Evolutionary conservation across 305 asterid genomes (phyloP).

Genomic region (Fraxinus xanthoxyloides): DNA sequence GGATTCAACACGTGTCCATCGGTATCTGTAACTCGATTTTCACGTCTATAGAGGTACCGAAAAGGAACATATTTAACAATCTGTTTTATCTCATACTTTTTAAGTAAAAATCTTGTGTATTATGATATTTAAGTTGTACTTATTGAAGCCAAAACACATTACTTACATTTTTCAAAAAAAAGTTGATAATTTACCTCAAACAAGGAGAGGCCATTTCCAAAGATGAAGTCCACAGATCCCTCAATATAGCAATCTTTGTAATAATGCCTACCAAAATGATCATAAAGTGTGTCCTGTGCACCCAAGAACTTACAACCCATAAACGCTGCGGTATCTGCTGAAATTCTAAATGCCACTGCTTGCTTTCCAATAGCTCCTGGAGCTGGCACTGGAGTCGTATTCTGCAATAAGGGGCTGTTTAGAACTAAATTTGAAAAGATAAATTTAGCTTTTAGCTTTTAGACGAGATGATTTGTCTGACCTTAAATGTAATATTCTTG

Average conservation of each 20-base stretch:
- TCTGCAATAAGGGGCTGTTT: conserved; percentile 34
- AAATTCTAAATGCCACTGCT: conserved; percentile 88
- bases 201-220: conserved; percentile 79
- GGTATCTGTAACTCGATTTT: not conserved
- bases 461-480: not conserved
- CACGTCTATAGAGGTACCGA: not conserved
- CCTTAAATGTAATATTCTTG: conserved; percentile 82
- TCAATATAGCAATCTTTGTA: conserved; percentile 87
- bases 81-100: not conserved
- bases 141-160: not conserved
- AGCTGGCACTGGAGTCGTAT: conserved; percentile 74
- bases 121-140: not conserved
- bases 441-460: not conserved
- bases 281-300: conserved; percentile 88
- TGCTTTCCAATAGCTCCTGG: conserved; percentile 88
- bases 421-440: not conserved
- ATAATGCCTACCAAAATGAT: conserved; percentile 82
- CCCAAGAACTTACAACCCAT: conserved; percentile 84
- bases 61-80: not conserved
- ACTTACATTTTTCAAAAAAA: not conserved
- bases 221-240: conserved; percentile 91
- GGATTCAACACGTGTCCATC: not conserved
- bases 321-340: conserved; percentile 80
- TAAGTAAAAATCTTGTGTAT: not conserved
- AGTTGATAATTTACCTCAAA: conserved; percentile 59